Evolutionary conservation across 164 flowering plant species (phyloP), one percentile per base, ranked within the genome.

Genomic region (Santalum album): DNA sequence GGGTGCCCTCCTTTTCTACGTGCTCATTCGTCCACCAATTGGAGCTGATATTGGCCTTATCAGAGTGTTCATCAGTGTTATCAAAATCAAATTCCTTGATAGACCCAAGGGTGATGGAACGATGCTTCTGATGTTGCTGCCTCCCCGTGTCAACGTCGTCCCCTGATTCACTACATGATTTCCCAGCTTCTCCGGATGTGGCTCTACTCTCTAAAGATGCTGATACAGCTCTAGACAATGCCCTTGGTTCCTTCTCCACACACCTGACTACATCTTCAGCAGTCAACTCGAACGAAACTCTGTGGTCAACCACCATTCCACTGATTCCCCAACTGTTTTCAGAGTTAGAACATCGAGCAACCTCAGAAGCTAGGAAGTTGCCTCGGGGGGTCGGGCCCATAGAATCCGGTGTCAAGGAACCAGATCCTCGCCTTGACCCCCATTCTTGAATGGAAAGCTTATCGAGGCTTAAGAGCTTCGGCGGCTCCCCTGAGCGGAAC

Each of bases 1-100:
- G 14, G 10, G 44, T 58, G 22, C 12, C 53, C 43, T 66, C 76
- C 21, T 52, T 53, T 11, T 11, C 53, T 20, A 54, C 68, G 29
- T 60, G 65, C 59, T 65, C 75, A 36, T 70, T 68, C 1, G 58
- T 56, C 72, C 72, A 66, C 74, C 74, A 69, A 19, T 66, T 68
- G 3, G 73, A 64, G 15, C 58, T 56, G 35, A 53, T 25, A 50
- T 25, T 40, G 26, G 71, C 36, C 43, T 57, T 63, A 2, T 34
- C 42, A 20, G 67, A 53, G 39, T 70, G 68, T 20, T 60, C 53
- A 26, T 72, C 70, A 12, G 40, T 38, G 36, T 60, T 64, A 55
- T 69, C 72, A 51, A 72, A 75, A 32, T 75, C 67, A 63, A 75
- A 75, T 47, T 75, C 79, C 25, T 62, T 72, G 6, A 16, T n/a